phyloP scores from a whole-genome alignment of 2,329 filamentous ascomycete species.

The Alternaria dauci region DNA sequence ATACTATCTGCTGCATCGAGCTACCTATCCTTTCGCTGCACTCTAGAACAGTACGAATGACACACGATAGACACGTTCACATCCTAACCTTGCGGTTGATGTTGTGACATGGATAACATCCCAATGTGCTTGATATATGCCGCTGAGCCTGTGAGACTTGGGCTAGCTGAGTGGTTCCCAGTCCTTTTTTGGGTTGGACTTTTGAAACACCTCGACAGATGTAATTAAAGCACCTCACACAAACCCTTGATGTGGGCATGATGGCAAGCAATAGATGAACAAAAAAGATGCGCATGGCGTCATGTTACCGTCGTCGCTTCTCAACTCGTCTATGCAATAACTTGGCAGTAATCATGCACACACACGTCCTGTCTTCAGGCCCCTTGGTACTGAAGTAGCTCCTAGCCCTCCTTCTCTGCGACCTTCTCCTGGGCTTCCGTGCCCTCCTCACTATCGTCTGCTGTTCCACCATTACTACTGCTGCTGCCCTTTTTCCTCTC shows the following conservation, averaged over 20 bases:
- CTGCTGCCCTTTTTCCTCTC: constrained; percentile 9
- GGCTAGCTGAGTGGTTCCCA: too few species aligned
- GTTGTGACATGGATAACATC: background rate
- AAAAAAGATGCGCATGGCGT: background rate
- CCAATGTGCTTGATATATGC: background rate
- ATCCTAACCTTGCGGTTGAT: background rate
- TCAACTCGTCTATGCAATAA: background rate
- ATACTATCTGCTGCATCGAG: background rate
- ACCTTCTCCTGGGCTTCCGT: constrained; percentile 19
- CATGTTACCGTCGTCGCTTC: background rate
- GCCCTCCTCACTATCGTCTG: constrained; percentile 1
- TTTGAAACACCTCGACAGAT: background rate
- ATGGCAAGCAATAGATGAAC: background rate
- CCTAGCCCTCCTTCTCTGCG: constrained; percentile 22
- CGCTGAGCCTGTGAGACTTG: background rate
- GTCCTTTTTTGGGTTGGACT: background rate
- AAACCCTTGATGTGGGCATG: background rate
- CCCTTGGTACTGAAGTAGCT: background rate
- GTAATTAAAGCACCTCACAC: background rate
- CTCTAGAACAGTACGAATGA: background rate
- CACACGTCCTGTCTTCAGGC: background rate
- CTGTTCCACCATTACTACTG: constrained; percentile 7
- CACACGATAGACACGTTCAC: too few species aligned
- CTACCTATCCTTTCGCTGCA: background rate
- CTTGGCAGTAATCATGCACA: background rate